Percentiles rank a stretch among this genome's conserved stretches.
phyloP scores from a whole-genome alignment of 129 eudicot species.

The Deinandra increscens region DNA sequence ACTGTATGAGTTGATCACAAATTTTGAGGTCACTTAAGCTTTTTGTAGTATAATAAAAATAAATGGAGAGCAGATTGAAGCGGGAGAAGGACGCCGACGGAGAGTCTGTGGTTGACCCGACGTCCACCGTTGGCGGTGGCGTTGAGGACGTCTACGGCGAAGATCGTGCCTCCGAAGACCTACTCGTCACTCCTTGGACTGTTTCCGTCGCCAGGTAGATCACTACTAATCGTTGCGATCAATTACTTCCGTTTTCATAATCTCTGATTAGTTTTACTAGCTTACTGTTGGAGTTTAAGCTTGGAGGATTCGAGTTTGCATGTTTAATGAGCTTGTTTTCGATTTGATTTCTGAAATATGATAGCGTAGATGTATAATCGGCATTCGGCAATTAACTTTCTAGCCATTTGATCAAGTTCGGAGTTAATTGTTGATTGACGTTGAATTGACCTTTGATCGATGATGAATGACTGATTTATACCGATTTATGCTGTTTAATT shows the following conservation, averaged over 20 bases:
- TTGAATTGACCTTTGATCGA: too few relatives aligned
- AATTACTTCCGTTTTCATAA: too few relatives aligned
- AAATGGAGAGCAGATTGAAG: conserved; percentile 52
- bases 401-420: conserved; percentile 10
- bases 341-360: background rate
- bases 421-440: conserved; percentile 8
- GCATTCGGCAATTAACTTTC: too few relatives aligned
- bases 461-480: too few relatives aligned
- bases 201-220: conserved; percentile 62
- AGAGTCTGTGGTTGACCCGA: conserved; percentile 40
- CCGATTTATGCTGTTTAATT: too few relatives aligned
- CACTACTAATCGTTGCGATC: too few relatives aligned
- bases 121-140: conserved; percentile 59
- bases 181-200: conserved; percentile 76
- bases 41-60: too few relatives aligned
- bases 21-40: background rate
- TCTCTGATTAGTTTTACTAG: too few relatives aligned
- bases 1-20: conserved; percentile 12
- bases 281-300: conserved; percentile 13
- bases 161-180: conserved; percentile 79
- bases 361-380: background rate
- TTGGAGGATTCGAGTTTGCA: conserved; percentile 9
- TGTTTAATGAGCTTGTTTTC: background rate
- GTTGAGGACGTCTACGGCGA: conserved; percentile 82
- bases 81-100: conserved; percentile 42